phyloP scores from a whole-genome alignment of 2,329 filamentous ascomycete genomes.

The Chrysosporium queenslandicum region DNA sequence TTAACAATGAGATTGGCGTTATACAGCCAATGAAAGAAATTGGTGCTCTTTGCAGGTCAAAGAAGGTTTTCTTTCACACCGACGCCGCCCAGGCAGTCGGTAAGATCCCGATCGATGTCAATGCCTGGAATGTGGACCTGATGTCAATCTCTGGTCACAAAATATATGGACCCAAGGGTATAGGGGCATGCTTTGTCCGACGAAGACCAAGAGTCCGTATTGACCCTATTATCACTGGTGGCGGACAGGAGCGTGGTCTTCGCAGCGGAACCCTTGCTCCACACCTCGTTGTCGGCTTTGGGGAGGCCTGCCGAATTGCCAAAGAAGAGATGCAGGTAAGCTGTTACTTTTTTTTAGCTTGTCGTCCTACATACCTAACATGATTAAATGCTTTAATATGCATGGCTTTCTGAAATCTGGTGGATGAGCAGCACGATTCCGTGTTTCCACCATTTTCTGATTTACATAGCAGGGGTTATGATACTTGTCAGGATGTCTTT shows the following conservation, averaged over 20 bases:
- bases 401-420: constrained; percentile 79
- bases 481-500: constrained; percentile 19
- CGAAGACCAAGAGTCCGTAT: constrained; percentile 85
- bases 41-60: constrained; percentile 77
- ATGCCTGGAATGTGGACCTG: constrained; percentile 93
- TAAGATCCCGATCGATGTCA: constrained; percentile 93
- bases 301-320: constrained; percentile 87
- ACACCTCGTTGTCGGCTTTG: constrained; percentile 80
- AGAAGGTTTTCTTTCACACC: constrained; percentile 96
- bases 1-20: constrained; percentile 99
- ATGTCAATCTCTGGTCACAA: constrained; percentile 99
- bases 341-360: constrained; percentile 18
- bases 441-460: constrained; percentile 44
- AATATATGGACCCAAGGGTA: constrained; percentile 95
- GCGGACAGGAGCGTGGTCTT: constrained; percentile 89
- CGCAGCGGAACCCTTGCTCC: constrained; percentile 90
- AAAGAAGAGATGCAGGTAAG: constrained; percentile 83
- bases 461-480: constrained; percentile 60
- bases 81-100: constrained; percentile 96
- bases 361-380: constrained; percentile 22
- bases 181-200: constrained; percentile 92
- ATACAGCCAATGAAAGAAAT: constrained; percentile 93
- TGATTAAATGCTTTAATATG: constrained; percentile 78
- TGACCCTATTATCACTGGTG: constrained; percentile 90
- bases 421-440: constrained; percentile 39